Conservation (phyloP, 2,329 filamentous ascomycete species). For the Rhinocladiella mackenziei region DNA sequence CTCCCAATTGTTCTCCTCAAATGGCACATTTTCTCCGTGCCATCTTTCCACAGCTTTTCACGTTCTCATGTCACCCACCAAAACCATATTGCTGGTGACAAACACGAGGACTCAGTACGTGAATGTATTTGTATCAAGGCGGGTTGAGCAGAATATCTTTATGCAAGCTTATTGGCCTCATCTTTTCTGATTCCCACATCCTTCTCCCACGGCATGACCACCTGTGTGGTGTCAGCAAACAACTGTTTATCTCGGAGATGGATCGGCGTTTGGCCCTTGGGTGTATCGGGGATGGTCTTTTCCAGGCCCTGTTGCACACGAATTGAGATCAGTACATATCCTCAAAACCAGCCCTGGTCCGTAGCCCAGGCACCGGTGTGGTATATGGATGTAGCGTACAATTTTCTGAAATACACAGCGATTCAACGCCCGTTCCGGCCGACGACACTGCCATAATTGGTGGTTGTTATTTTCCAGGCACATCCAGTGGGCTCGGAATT, state of each 20-base stretch:
- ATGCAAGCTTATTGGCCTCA: constrained; percentile 12
- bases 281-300: constrained; percentile 73
- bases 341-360: too few relatives aligned
- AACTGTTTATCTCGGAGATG: constrained; percentile 61
- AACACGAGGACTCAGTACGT: too few relatives aligned
- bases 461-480: constrained; percentile 98
- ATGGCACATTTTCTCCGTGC: too few relatives aligned
- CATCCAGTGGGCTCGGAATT: constrained; percentile 92
- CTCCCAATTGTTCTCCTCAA: neutral
- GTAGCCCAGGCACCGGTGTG: too few relatives aligned
- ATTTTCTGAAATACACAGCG: constrained; percentile 94
- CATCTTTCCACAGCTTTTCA: neutral
- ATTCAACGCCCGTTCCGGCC: constrained; percentile 83
- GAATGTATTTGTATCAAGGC: too few relatives aligned
- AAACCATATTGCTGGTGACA: too few relatives aligned
- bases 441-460: constrained; percentile 91
- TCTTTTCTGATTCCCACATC: constrained; percentile 29
- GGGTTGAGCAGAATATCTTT: neutral
- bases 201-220: constrained; percentile 27
- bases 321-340: neutral
- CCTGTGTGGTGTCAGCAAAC: constrained; percentile 35
- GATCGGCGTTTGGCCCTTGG: constrained; percentile 65
- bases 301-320: constrained; percentile 62
- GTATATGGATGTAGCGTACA: constrained; percentile 53
- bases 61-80: neutral